Percentiles rank a stretch among this genome's conserved stretches.
These are phyloP conservation scores for Pleomassaria siparia DNA, from an alignment of 2,329 filamentous ascomycete genomes.

Conservation along the genomic window DNA sequence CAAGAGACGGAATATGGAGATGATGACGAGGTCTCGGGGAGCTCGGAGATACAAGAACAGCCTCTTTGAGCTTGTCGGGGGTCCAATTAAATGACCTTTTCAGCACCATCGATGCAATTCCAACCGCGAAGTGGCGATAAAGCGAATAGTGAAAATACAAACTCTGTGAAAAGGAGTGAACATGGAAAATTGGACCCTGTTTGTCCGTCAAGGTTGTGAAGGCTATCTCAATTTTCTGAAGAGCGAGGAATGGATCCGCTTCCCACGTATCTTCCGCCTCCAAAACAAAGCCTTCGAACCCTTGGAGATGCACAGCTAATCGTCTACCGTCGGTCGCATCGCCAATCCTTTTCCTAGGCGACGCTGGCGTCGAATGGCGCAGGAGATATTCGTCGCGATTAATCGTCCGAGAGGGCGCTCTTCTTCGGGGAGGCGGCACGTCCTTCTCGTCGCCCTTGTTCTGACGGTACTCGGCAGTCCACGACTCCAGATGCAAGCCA, in stretches of 20 bases:
- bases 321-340: conserved; percentile 72
- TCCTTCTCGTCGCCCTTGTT: conserved; percentile 70
- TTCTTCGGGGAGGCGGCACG: conserved; percentile 62
- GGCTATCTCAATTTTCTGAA: conserved; percentile 85
- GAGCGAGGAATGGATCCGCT: conserved; percentile 77
- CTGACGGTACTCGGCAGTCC: conserved; percentile 85
- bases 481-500: conserved; percentile 82
- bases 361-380: conserved; percentile 53
- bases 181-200: conserved; percentile 83
- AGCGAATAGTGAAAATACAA: conserved; percentile 87
- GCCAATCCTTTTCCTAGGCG: conserved; percentile 53
- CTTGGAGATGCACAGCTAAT: conserved; percentile 76
- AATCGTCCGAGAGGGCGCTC: conserved; percentile 67
- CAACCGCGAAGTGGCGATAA: conserved; percentile 87
- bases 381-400: conserved; percentile 64
- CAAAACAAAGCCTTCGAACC: conserved; percentile 86
- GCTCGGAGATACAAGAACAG: conserved; percentile 4
- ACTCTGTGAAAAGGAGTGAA: conserved; percentile 78
- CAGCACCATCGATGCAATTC: conserved; percentile 77
- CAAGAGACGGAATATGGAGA: conserved; percentile 36
- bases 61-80: conserved; percentile 13
- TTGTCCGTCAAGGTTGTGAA: conserved; percentile 83
- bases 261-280: conserved; percentile 85
- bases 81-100: conserved; percentile 44
- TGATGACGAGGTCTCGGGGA: conserved; percentile 24